Percentiles rank a stretch among this genome's conserved stretches.
phyloP scores from a whole-genome alignment of 2,329 filamentous ascomycete genomes.

The Graphilbum ipis-grandicollis region DNA sequence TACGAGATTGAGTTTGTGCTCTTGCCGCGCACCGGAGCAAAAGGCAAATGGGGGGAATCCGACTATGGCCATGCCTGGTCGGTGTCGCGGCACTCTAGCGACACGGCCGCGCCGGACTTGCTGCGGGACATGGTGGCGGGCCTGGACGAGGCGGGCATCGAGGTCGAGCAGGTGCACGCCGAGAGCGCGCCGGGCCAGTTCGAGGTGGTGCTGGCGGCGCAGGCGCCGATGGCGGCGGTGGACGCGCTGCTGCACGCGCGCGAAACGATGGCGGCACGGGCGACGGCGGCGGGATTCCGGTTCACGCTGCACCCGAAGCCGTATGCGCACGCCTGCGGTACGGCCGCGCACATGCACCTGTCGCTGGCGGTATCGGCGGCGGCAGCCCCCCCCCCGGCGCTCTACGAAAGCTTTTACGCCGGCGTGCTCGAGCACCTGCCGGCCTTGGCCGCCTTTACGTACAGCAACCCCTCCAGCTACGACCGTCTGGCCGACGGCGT shows the following conservation, averaged over 20 bases:
- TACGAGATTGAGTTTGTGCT: slow-evolving; percentile 75
- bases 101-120: slow-evolving; percentile 35
- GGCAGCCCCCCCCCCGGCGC: slow-evolving; percentile 7
- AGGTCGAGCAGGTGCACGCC: slow-evolving; percentile 56
- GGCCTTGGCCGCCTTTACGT: slow-evolving; percentile 50
- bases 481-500: slow-evolving; percentile 47
- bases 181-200: slow-evolving; percentile 62
- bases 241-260: slow-evolving; percentile 56
- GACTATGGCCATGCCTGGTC: slow-evolving; percentile 56
- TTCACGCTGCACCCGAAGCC: slow-evolving; percentile 64
- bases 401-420: slow-evolving; percentile 52
- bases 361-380: slow-evolving; percentile 37
- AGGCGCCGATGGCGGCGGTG: slow-evolving; percentile 46
- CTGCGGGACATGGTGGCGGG: slow-evolving; percentile 47
- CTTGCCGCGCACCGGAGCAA: slow-evolving; percentile 21
- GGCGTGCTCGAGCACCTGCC: slow-evolving; percentile 50
- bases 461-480: slow-evolving; percentile 51
- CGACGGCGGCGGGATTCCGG: slow-evolving; percentile 41
- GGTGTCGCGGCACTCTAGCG: slow-evolving; percentile 43
- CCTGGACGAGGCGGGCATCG: slow-evolving; percentile 44
- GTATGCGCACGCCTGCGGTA: slow-evolving; percentile 37
- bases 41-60: neutral
- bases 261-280: slow-evolving; percentile 49
- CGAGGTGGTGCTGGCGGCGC: slow-evolving; percentile 53
- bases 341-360: slow-evolving; percentile 52